phyloP scores from a whole-genome alignment of 805 yeast genomes.

The Yamadazyma akitaensis region DNA sequence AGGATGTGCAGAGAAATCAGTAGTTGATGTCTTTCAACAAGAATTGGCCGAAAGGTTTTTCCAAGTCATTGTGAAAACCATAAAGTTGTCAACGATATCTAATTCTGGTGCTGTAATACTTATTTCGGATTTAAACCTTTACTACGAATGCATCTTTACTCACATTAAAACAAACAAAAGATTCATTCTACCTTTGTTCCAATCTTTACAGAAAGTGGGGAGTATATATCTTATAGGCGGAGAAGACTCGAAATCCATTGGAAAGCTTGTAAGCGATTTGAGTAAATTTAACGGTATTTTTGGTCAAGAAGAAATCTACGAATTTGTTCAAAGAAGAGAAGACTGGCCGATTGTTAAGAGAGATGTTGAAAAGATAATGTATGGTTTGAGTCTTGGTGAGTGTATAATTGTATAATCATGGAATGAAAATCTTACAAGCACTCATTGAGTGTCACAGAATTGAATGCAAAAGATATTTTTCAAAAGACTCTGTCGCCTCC shows the following conservation, averaged over 20 bases:
- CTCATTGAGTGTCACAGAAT: not conserved
- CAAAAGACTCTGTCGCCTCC: no score
- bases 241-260: conserved; percentile 76
- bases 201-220: conserved; percentile 79
- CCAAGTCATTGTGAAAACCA: conserved; percentile 66
- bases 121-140: conserved; percentile 76
- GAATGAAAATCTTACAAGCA: not conserved
- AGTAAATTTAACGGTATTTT: conserved; percentile 85
- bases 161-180: conserved; percentile 56
- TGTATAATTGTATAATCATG: conserved; percentile 47
- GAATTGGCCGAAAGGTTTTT: conserved; percentile 90
- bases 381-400: conserved; percentile 81
- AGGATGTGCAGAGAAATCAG: conserved; percentile 82
- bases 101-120: conserved; percentile 79
- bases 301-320: conserved; percentile 91
- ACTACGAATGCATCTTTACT: conserved; percentile 61
- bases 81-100: conserved; percentile 69
- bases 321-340: conserved; percentile 78
- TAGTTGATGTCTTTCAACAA: conserved; percentile 89
- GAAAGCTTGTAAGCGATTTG: conserved; percentile 76
- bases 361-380: conserved; percentile 92
- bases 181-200: conserved; percentile 70
- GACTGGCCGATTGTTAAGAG: conserved; percentile 79
- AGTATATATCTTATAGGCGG: conserved; percentile 73
- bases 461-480: no score